phyloP scores from a whole-genome alignment of 177 flowering plant genomes.

The Vitis hybrid region DNA sequence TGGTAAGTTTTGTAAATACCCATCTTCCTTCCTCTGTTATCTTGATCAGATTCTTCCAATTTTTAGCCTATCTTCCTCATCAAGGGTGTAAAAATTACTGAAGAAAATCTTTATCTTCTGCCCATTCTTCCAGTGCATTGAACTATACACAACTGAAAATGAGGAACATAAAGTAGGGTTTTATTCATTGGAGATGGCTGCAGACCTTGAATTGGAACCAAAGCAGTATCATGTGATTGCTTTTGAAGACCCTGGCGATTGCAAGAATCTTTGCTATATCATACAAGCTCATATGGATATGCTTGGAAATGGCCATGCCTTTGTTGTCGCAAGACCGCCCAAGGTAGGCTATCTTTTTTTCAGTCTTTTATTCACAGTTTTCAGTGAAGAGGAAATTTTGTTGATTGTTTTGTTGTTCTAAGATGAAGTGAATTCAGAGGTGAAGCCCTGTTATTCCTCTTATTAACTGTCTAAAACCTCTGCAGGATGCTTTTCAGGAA shows the following conservation, averaged over 20 bases:
- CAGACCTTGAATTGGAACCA: slow-evolving; percentile 85
- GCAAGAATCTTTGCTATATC: slow-evolving; percentile 79
- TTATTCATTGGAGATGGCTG: slow-evolving; percentile 92
- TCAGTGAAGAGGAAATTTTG: background rate
- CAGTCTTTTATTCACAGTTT: background rate
- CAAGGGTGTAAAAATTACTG: background rate
- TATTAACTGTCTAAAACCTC: slow-evolving; percentile 6
- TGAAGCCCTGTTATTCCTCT: background rate
- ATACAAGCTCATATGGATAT: slow-evolving; percentile 85
- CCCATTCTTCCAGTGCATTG: slow-evolving; percentile 66
- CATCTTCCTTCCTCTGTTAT: background rate
- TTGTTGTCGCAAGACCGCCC: slow-evolving; percentile 80
- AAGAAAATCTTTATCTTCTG: background rate
- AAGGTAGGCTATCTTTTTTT: slow-evolving; percentile 46
- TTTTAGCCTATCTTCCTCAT: background rate
- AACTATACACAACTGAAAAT: slow-evolving; percentile 61
- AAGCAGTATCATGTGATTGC: slow-evolving; percentile 86
- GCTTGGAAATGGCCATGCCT: slow-evolving; percentile 84
- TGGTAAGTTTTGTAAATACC: slow-evolving; percentile 42
- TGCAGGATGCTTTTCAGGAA: slow-evolving; percentile 76
- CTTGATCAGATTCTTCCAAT: background rate
- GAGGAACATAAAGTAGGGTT: slow-evolving; percentile 64
- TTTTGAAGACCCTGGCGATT: slow-evolving; percentile 77
- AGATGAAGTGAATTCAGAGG: background rate
- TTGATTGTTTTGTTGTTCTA: too few species aligned